These are phyloP conservation scores for Globisporangium barbulae DNA, from an alignment of 352 stramenopile genomes.

Conservation along the genomic window DNA sequence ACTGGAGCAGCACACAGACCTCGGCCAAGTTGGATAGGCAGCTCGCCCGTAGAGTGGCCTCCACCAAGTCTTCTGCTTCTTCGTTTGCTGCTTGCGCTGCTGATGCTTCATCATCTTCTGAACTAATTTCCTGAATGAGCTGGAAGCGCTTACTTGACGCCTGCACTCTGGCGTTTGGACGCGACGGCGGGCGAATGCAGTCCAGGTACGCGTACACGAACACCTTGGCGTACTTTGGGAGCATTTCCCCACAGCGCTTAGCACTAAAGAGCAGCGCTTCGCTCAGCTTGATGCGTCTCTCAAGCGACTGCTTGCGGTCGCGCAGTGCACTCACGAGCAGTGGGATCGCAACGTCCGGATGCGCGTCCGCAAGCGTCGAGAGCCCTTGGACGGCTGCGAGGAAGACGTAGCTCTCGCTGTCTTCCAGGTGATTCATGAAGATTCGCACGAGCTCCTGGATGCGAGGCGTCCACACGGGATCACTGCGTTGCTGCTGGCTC, in stretches of 20 bases:
- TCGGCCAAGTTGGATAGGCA: slow-evolving; percentile 88
- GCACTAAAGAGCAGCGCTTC: slow-evolving; percentile 79
- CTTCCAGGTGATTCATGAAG: slow-evolving; percentile 60
- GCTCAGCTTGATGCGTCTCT: slow-evolving; percentile 81
- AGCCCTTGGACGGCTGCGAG: slow-evolving; percentile 79
- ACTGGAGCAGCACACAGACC: slow-evolving; percentile 70
- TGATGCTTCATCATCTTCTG: neutral
- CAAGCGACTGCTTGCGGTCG: slow-evolving; percentile 44
- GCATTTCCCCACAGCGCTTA: slow-evolving; percentile 67
- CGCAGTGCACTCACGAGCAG: slow-evolving; percentile 49
- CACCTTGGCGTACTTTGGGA: slow-evolving; percentile 64
- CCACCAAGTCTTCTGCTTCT: slow-evolving; percentile 26
- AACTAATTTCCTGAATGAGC: slow-evolving; percentile 55
- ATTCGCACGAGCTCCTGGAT: slow-evolving; percentile 51
- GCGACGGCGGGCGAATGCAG: slow-evolving; percentile 51
- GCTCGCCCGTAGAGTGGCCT: slow-evolving; percentile 71
- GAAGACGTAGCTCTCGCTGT: slow-evolving; percentile 83
- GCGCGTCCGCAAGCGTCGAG: slow-evolving; percentile 50
- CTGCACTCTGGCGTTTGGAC: neutral
- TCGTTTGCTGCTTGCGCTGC: neutral
- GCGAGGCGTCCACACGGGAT: slow-evolving; percentile 42
- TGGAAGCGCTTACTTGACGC: slow-evolving; percentile 26
- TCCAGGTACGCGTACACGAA: slow-evolving; percentile 83
- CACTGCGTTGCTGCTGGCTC: slow-evolving; percentile 39
- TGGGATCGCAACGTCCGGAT: slow-evolving; percentile 64